Base-by-base conservation (phyloP, 345 rosid species). In the Stellera chamaejasme region DNA sequence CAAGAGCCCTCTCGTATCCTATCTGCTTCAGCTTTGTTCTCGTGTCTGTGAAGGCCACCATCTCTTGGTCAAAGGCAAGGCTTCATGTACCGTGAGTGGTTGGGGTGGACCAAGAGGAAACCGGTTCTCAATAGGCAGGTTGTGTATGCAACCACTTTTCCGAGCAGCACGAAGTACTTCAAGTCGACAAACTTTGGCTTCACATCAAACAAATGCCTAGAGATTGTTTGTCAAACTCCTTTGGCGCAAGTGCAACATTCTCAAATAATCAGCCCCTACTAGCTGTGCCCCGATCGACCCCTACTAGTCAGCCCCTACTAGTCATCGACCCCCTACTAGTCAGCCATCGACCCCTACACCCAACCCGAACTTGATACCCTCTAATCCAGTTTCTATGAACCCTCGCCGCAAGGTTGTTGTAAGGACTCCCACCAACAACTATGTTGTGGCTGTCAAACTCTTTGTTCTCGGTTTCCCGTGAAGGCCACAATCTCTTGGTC, bases 41-140 rank as follows among this genome's bases (percentile, higher is more conserved):
- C 6, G 63, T 12, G 65, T 92, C 98, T 97, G 86, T 0, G 73
- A 71, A 41, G 98, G 97, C 98, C 98, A 92, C 96, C 95, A 84
- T 64, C 36, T 81, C 71, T 68, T 79, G 4, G 82, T 78, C 16
- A 88, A 11, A 0, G 98, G 95, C 11, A 92, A 65, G 0, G 98
- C 98, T 36, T 88, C 97, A 10, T 70, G 63, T 13, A 92, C 73
- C 7, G 85, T 88, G n/a, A 48, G 69, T 2, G 90, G 82, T 45
- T 91, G 91, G 27, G 80, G 75, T 23, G 98, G 98, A 46, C 78
- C 73, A 16, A 92, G 77, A 27, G 87, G 85, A 62, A 32, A 84
- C 53, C 98, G 78, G 48, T 80, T 69, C 10, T 59, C 4, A 27
- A 84, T 76, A 4, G 97, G 97, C 6, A 89, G 85, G 44, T 93